Percentiles rank a stretch among this genome's conserved stretches.
Conservation (phyloP, 768 basidiomycete genomes). For the Mycena epipterygia region DNA sequence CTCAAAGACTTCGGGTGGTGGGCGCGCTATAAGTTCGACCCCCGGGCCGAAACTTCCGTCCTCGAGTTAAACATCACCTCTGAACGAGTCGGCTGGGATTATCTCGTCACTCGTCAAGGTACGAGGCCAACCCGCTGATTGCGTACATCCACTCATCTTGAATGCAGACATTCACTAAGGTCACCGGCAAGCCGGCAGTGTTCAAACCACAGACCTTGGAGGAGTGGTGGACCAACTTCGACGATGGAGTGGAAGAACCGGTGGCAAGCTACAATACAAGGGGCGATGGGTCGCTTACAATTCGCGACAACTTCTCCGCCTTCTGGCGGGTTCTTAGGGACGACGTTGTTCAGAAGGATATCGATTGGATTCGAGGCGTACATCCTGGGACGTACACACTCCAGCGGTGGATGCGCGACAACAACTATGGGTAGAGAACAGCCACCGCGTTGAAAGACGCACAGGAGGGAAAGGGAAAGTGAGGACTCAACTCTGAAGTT, state of each 20-base stretch:
- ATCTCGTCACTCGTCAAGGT: slow-evolving; percentile 50
- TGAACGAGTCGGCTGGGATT: slow-evolving; percentile 53
- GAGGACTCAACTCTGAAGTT: background rate
- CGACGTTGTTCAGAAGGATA: slow-evolving; percentile 46
- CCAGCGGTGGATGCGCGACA: slow-evolving; percentile 50
- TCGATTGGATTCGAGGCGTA: slow-evolving; percentile 48
- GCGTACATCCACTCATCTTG: background rate
- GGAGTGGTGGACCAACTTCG: slow-evolving; percentile 35
- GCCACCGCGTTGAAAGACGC: background rate
- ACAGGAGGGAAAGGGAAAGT: background rate
- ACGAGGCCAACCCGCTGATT: background rate
- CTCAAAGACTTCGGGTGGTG: slow-evolving; percentile 57
- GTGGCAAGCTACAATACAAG: slow-evolving; percentile 12
- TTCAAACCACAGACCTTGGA: slow-evolving; percentile 13
- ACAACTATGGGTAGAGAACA: background rate
- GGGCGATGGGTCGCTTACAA: slow-evolving; percentile 21
- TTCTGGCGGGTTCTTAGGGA: slow-evolving; percentile 52
- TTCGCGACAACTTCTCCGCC: slow-evolving; percentile 31
- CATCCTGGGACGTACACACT: slow-evolving; percentile 44
- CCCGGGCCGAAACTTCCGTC: slow-evolving; percentile 50
- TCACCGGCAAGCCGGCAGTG: slow-evolving; percentile 27
- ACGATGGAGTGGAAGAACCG: slow-evolving; percentile 12
- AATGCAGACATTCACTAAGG: slow-evolving; percentile 30
- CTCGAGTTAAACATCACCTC: slow-evolving; percentile 54
- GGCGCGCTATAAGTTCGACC: slow-evolving; percentile 55